A percentile compares a stretch with the other conserved stretches of the same genome.
Conservation (phyloP, 2,329 filamentous ascomycete species). For the Aspergillus sp. region DNA sequence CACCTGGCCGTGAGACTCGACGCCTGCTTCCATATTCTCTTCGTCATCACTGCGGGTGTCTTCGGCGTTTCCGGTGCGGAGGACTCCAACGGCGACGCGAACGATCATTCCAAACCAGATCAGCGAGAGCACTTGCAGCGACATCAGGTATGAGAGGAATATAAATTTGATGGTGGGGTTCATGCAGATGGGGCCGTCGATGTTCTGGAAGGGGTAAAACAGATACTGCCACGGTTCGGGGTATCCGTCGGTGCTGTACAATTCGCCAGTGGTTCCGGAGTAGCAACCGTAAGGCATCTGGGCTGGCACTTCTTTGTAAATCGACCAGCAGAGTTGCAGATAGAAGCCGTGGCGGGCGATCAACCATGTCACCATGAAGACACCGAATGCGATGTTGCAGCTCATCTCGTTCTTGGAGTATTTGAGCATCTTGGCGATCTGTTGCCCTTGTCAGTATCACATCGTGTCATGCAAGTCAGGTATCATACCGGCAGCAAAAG, state of each 20-base stretch:
- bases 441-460: conserved; percentile 6
- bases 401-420: conserved; percentile 68
- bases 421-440: conserved; percentile 89
- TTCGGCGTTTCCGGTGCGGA: conserved; percentile 67
- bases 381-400: conserved; percentile 75
- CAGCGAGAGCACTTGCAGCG: conserved; percentile 70
- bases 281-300: conserved; percentile 66
- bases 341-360: conserved; percentile 74
- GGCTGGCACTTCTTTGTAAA: conserved; percentile 57
- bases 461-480: not conserved
- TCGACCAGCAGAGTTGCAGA: conserved; percentile 70
- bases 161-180: conserved; percentile 63
- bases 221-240: conserved; percentile 52
- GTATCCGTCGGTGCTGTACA: conserved; percentile 26
- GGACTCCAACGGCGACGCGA: conserved; percentile 69
- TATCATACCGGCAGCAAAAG: conserved; percentile 71
- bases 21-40: conserved; percentile 50
- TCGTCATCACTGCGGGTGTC: conserved; percentile 85
- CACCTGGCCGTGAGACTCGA: conserved; percentile 36
- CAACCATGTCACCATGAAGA: conserved; percentile 84
- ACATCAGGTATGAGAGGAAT: conserved; percentile 69
- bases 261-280: conserved; percentile 38
- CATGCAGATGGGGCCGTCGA: conserved; percentile 70
- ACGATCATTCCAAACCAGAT: conserved; percentile 88
- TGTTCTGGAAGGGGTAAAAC: conserved; percentile 63